Conservation (phyloP, 2,329 filamentous ascomycete species). For the Botryotinia calthae region DNA sequence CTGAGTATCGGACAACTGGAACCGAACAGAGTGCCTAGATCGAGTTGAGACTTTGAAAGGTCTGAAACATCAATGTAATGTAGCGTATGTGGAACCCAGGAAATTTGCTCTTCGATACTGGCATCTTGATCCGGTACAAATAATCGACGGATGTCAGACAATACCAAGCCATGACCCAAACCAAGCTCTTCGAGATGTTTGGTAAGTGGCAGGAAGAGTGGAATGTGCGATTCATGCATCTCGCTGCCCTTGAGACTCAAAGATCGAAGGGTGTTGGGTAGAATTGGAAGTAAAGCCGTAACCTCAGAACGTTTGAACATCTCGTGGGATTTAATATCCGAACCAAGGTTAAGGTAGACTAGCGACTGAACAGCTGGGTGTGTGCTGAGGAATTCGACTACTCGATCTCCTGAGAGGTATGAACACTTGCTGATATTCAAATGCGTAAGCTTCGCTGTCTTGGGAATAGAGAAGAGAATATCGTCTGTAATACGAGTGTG, state of each 20-base stretch:
- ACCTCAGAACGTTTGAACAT: conserved; percentile 66
- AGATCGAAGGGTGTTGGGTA: conserved; percentile 67
- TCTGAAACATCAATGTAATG: conserved; percentile 77
- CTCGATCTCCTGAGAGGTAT: conserved; percentile 60
- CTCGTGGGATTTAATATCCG: conserved; percentile 70
- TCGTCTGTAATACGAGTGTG: conserved; percentile 73
- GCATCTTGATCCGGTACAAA: conserved; percentile 33
- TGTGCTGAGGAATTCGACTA: conserved; percentile 67
- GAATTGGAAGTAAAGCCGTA: conserved; percentile 59
- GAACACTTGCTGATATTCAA: conserved; percentile 76
- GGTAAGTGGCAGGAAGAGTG: conserved; percentile 61
- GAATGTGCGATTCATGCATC: conserved; percentile 63
- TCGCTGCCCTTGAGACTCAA: conserved; percentile 74
- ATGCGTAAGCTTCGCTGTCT: conserved; percentile 71
- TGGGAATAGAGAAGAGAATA: conserved; percentile 67
- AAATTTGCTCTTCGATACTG: conserved; percentile 39
- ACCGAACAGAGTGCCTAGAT: conserved; percentile 53
- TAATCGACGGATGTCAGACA: conserved; percentile 53
- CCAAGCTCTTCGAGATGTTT: conserved; percentile 76
- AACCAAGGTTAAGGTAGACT: conserved; percentile 69
- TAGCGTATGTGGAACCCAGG: conserved; percentile 58
- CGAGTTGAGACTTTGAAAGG: conserved; percentile 59
- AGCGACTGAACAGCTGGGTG: conserved; percentile 68
- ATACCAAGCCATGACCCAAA: conserved; percentile 64
- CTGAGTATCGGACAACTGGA: conserved; percentile 56